Base-by-base conservation (phyloP, 257 asterid species). In the Plectranthus barbatus region DNA sequence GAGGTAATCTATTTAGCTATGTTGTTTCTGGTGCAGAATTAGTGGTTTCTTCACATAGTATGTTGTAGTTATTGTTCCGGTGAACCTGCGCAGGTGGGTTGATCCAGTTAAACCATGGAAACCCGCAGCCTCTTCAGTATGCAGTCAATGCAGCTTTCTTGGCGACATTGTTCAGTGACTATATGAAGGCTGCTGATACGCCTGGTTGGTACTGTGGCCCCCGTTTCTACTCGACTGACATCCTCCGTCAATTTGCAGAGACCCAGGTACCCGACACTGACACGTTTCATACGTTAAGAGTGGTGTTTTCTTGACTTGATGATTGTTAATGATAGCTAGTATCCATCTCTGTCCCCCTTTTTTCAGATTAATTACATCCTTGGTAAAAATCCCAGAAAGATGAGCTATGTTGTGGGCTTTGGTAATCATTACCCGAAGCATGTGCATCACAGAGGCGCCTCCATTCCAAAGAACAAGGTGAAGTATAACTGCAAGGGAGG, bases 161-260 rank as follows among this genome's bases (percentile, higher is more conserved):
- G 40, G 95, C 98, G 19, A 77, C 93, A 34, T 59, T 92, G 77
- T 92, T 83, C 61, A 85, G 95, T 15, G 98, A 92, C 77, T 92
- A 88, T 62, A 91, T 92, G 74, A 82, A 68, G 20, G 97, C 98
- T 58, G 94, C 95, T 0, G 95, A 92, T 60, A 86, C 94, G 8
- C 98, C 98, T 23, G 98, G 98, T 20, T 92, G 98, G 98, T 80
- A 88, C 20, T 92, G 98, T 72, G 98, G 98, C 60, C 98, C 98
- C 60, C 85, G 61, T 60, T 92, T 92, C 87, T 92, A 84, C 80
- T 82, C 96, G 18, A 74, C 77, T 7, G 89, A 87, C 42, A 82
- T 82, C 77, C 87, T 92, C 54, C 90, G 95, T 4, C 65, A 85
- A 77, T 92, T 88, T 12, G 96, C 98, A 0, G 72, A 84, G 74